Conservation (phyloP, 2,329 filamentous ascomycete species). For the Pseudocercospora ulei region DNA sequence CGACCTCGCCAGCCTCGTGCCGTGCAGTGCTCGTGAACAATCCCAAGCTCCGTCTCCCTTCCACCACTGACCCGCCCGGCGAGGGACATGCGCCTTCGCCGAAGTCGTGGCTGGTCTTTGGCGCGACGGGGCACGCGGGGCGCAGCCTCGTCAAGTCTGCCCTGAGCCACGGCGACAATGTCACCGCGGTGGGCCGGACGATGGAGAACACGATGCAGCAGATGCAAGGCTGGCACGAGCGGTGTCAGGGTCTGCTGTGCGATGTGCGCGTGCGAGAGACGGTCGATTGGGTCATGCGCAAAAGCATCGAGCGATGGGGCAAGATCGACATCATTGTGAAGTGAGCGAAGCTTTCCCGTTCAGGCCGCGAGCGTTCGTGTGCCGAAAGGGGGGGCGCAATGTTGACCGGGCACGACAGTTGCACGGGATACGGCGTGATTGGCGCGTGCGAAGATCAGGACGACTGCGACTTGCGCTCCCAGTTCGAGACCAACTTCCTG, state of each 20-base stretch:
- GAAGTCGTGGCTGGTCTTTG: conserved; percentile 91
- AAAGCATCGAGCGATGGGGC: conserved; percentile 58
- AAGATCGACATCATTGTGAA: conserved; percentile 83
- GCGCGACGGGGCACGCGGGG: conserved; percentile 94
- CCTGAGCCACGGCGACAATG: conserved; percentile 68
- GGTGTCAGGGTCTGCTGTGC: conserved; percentile 72
- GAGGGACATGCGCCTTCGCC: conserved; percentile 59
- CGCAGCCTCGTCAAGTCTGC: conserved; percentile 77
- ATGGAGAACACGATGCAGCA: conserved; percentile 63
- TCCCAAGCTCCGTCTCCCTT: conserved; percentile 52
- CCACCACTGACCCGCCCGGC: conserved; percentile 76
- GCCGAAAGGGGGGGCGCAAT: neutral
- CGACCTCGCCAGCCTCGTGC: conserved; percentile 12
- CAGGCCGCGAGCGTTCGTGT: neutral
- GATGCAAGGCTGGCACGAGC: conserved; percentile 61
- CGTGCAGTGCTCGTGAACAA: conserved; percentile 21
- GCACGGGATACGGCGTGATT: conserved; percentile 90
- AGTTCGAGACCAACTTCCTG: conserved; percentile 97
- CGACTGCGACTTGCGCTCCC: conserved; percentile 84
- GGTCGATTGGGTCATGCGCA: conserved; percentile 60
- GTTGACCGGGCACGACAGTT: conserved; percentile 39
- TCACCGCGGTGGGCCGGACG: conserved; percentile 74
- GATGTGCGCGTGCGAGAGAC: conserved; percentile 78
- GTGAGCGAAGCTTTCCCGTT: conserved; percentile 21
- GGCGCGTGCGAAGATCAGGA: conserved; percentile 95